Conservation (phyloP, 345 rosid species). For the Brassica incana region DNA sequence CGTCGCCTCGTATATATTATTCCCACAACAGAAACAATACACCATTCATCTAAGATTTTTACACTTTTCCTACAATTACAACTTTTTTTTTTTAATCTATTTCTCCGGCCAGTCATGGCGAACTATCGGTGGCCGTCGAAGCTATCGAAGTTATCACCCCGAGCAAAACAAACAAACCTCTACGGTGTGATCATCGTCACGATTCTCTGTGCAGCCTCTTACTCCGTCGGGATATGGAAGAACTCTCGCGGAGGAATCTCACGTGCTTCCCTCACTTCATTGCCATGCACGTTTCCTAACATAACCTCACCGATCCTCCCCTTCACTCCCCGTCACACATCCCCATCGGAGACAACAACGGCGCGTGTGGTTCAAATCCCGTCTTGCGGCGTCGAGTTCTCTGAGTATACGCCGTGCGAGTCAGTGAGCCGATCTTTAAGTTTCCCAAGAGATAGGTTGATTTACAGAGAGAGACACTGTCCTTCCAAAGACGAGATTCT, state of each 20-base stretch:
- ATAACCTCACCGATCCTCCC: conserved; percentile 38
- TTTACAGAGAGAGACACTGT: conserved; percentile 80
- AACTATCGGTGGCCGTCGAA: conserved; percentile 31
- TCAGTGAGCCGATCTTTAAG: conserved; percentile 55
- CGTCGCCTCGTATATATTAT: not conserved
- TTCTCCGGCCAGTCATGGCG: conserved; percentile 34
- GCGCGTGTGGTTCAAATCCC: conserved; percentile 55
- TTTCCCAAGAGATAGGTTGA: conserved; percentile 53
- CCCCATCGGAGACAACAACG: conserved; percentile 14
- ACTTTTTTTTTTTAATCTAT: not conserved
- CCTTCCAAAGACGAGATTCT: conserved; percentile 10
- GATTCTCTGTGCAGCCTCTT: conserved; percentile 56
- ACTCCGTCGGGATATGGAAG: conserved; percentile 57
- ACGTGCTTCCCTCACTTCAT: conserved; percentile 23
- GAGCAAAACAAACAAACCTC: conserved; percentile 49
- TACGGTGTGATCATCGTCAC: conserved; percentile 40
- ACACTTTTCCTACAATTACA: not conserved
- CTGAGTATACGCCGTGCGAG: conserved; percentile 85
- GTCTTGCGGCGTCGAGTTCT: conserved; percentile 48
- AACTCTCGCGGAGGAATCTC: conserved; percentile 33
- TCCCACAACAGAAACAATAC: not conserved
- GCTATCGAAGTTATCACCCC: conserved; percentile 31
- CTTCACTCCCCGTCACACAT: conserved; percentile 59
- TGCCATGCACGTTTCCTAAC: conserved; percentile 32
- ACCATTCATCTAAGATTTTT: not conserved